These are phyloP conservation scores for Arachis monticola DNA, from an alignment of 331 rosid genomes.

Conservation along the genomic window DNA sequence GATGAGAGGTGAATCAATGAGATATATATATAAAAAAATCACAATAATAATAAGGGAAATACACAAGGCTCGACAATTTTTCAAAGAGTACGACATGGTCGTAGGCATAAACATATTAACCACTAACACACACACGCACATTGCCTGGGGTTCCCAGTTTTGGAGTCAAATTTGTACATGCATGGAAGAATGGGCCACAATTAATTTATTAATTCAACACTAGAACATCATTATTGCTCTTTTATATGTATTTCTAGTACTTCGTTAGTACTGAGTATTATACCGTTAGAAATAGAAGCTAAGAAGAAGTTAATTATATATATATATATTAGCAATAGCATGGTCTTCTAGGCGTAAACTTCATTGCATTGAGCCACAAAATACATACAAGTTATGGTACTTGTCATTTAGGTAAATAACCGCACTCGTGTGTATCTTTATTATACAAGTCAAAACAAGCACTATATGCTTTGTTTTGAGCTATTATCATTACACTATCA, in stretches of 20 bases:
- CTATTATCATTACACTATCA: slow-evolving; percentile 34
- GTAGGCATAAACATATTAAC: slow-evolving; percentile 1
- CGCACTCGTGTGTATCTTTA: slow-evolving; percentile 43
- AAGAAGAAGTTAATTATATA: slow-evolving; percentile 33
- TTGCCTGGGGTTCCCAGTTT: slow-evolving; percentile 11
- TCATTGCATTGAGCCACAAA: slow-evolving; percentile 71
- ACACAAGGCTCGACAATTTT: slow-evolving; percentile 7
- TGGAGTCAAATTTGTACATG: background rate
- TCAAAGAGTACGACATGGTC: slow-evolving; percentile 22
- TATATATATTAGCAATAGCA: background rate
- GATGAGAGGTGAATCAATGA: no score
- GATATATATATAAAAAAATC: slow-evolving; percentile 2
- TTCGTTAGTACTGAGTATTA: background rate
- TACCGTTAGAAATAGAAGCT: background rate
- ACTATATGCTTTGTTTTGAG: slow-evolving; percentile 40
- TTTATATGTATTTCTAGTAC: no score
- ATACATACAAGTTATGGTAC: slow-evolving; percentile 40
- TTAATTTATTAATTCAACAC: background rate
- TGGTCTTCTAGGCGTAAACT: slow-evolving; percentile 41
- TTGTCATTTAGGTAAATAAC: slow-evolving; percentile 43
- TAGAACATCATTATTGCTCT: background rate
- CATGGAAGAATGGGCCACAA: background rate
- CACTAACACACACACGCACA: background rate
- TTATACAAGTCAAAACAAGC: slow-evolving; percentile 52
- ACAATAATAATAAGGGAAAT: background rate